phyloP scores from a whole-genome alignment of 148 eudicot species.

The Spergularia marina region DNA sequence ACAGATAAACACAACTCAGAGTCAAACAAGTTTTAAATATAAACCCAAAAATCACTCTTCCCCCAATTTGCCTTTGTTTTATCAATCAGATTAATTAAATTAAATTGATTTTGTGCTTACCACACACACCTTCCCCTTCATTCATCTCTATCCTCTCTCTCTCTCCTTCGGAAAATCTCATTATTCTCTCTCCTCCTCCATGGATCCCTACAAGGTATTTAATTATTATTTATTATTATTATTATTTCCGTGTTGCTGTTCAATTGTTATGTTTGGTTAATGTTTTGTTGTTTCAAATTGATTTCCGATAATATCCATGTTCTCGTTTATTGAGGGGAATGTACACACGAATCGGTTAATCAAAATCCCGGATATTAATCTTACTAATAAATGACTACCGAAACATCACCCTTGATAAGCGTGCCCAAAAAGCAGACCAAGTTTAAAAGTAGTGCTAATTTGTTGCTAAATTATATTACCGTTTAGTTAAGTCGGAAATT shows the following conservation, averaged over 20 bases:
- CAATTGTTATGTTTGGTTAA: neutral
- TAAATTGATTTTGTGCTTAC: constrained; percentile 9
- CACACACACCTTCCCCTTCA: constrained; percentile 8
- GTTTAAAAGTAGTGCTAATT: neutral
- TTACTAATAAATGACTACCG: too few relatives aligned
- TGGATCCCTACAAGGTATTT: constrained; percentile 73
- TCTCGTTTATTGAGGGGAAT: too few relatives aligned
- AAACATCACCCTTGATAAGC: too few relatives aligned
- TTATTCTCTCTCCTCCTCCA: constrained; percentile 21
- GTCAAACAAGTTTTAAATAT: constrained; percentile 1
- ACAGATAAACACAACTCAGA: constrained; percentile 3
- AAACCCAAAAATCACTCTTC: neutral
- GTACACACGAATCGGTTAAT: too few relatives aligned
- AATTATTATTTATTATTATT: neutral
- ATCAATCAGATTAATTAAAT: neutral
- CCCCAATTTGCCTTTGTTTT: neutral
- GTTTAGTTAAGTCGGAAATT: neutral
- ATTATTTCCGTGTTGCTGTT: neutral
- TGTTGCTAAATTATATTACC: neutral
- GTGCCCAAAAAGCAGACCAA: too few relatives aligned
- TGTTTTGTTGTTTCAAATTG: neutral
- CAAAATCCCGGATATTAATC: too few relatives aligned
- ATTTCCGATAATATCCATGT: constrained; percentile 1
- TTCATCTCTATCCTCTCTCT: constrained; percentile 19
- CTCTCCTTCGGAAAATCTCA: neutral